phyloP scores from a whole-genome alignment of 768 basidiomycete species.

The Suillus bovinus region DNA sequence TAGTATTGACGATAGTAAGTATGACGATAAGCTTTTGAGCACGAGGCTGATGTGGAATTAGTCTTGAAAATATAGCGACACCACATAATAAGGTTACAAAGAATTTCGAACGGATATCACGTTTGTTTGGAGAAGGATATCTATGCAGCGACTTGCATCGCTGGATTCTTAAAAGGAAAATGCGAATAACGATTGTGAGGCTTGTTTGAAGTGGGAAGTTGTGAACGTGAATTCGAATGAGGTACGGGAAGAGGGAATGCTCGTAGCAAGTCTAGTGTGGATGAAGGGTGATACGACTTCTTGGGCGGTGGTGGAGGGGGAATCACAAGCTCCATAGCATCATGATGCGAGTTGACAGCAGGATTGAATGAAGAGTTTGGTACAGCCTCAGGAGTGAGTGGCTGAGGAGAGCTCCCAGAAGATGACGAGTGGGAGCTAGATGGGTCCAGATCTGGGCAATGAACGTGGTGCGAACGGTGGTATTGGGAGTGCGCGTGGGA shows the following conservation, averaged over 20 bases:
- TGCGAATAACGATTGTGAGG: constrained; percentile 29
- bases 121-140: neutral
- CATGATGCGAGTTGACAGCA: constrained; percentile 29
- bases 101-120: neutral
- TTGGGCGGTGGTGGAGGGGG: constrained; percentile 26
- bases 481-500: constrained; percentile 21
- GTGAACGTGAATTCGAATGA: constrained; percentile 20
- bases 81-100: constrained; percentile 21
- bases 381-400: constrained; percentile 31
- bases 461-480: constrained; percentile 18
- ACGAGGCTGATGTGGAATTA: constrained; percentile 26
- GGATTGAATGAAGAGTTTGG: constrained; percentile 21
- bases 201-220: constrained; percentile 22
- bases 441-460: constrained; percentile 46
- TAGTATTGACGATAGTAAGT: neutral
- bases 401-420: constrained; percentile 35
- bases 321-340: constrained; percentile 25
- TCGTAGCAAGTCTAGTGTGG: constrained; percentile 45
- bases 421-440: constrained; percentile 41
- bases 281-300: constrained; percentile 24
- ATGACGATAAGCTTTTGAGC: constrained; percentile 11
- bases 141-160: constrained; percentile 28
- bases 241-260: constrained; percentile 49
- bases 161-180: constrained; percentile 17
- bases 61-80: constrained; percentile 37